phyloP scores from a whole-genome alignment of 495 filamentous ascomycete genomes.

The Astrothelium macrocarpum region DNA sequence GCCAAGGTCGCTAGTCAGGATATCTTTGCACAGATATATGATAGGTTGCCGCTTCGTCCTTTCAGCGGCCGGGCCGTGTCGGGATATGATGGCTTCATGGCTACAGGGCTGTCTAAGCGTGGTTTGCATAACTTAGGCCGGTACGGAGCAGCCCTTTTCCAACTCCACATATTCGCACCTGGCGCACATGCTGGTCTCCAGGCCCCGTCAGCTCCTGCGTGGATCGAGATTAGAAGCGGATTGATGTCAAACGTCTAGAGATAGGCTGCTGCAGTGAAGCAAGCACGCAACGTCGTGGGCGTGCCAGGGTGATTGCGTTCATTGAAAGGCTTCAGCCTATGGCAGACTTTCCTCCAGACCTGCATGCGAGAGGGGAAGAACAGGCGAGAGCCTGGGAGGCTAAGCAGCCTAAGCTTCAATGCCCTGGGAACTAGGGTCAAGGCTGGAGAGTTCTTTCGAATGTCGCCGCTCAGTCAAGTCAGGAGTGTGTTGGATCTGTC shows the following conservation, averaged over 20 bases:
- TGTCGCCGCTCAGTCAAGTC: neutral
- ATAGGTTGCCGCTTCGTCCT: neutral
- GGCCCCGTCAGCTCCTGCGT: neutral
- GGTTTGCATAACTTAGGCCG: neutral
- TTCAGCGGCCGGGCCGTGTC: conserved; percentile 1
- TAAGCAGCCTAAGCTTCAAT: neutral
- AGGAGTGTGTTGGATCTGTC: conserved; percentile 2
- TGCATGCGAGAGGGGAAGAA: conserved; percentile 6
- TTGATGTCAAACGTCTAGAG: neutral
- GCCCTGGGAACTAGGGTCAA: neutral
- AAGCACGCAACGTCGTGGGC: neutral
- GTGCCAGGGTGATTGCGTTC: neutral
- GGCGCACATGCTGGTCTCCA: no score
- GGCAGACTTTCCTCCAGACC: neutral
- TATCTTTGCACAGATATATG: neutral
- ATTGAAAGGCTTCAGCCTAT: conserved; percentile 1
- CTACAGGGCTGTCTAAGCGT: conserved; percentile 2
- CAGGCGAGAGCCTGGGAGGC: neutral
- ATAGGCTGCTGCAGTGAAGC: neutral
- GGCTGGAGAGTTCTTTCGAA: neutral
- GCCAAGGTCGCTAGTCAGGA: neutral
- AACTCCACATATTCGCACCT: neutral
- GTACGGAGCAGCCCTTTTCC: neutral
- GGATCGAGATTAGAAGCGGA: conserved; percentile 3
- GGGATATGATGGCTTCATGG: neutral